Evolutionary conservation across 2,329 filamentous ascomycete species (phyloP).

Genomic region (Knufia fluminis): DNA sequence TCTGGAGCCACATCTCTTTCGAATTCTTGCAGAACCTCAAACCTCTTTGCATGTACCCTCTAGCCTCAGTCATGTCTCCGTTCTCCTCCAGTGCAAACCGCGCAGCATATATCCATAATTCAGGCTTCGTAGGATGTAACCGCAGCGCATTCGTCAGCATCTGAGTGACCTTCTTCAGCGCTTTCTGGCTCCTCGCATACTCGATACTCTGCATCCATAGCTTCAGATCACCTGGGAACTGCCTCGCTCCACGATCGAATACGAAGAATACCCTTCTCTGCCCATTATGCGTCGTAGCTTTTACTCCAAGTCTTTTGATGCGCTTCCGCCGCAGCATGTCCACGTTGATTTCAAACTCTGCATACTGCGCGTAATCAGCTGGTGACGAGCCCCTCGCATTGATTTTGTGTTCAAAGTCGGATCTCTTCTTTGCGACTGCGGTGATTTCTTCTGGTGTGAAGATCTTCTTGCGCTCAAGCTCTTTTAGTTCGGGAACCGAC

Average conservation of each 20-base stretch:
- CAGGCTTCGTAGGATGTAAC: constrained; percentile 73
- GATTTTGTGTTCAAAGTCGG: constrained; percentile 85
- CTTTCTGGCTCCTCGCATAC: constrained; percentile 61
- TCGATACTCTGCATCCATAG: constrained; percentile 88
- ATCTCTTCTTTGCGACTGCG: constrained; percentile 79
- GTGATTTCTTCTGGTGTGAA: constrained; percentile 86
- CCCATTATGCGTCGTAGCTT: constrained; percentile 59
- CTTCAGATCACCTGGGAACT: constrained; percentile 69
- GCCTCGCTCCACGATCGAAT: constrained; percentile 74
- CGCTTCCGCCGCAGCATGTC: constrained; percentile 74
- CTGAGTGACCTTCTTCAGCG: constrained; percentile 51
- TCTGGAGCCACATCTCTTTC: constrained; percentile 73
- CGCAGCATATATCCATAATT: constrained; percentile 77
- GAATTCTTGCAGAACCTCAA: constrained; percentile 78
- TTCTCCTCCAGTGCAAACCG: constrained; percentile 67
- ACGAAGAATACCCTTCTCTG: constrained; percentile 81
- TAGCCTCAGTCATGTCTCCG: constrained; percentile 77
- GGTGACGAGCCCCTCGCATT: constrained; percentile 70
- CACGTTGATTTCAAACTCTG: constrained; percentile 57
- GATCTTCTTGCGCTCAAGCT: constrained; percentile 84
- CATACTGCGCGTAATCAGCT: constrained; percentile 75
- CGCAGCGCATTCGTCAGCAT: constrained; percentile 62
- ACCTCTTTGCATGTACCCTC: constrained; percentile 80
- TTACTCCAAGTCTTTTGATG: constrained; percentile 69
- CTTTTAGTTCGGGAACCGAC: constrained; percentile 80